These are phyloP conservation scores for Leccinum barrowsii DNA, from an alignment of 768 basidiomycete species.

Conservation along the genomic window DNA sequence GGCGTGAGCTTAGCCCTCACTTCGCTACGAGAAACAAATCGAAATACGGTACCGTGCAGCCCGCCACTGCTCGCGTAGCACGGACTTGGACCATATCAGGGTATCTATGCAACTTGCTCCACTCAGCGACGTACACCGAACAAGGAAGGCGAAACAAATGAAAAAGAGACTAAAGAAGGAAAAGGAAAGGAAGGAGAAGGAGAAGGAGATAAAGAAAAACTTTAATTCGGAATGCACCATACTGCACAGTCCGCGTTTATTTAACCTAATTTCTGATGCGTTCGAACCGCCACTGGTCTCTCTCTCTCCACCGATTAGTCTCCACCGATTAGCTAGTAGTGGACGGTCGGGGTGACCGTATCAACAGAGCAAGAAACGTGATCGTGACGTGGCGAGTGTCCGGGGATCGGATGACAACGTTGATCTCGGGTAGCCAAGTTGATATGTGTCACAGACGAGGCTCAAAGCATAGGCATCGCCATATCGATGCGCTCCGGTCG, in stretches of 20 bases:
- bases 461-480: not conserved
- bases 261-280: constrained; percentile 6
- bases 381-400: constrained; percentile 18
- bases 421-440: constrained; percentile 10
- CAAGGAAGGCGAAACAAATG: not conserved
- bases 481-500: not conserved
- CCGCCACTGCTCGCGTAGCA: not conserved
- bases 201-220: not conserved
- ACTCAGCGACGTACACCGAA: not conserved
- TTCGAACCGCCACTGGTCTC: constrained; percentile 9
- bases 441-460: not conserved
- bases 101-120: not conserved
- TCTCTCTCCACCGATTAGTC: not conserved
- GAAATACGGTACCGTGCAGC: not conserved
- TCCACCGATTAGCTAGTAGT: not conserved
- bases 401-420: constrained; percentile 9
- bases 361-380: constrained; percentile 12
- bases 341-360: constrained; percentile 11
- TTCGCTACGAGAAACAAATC: constrained; percentile 13
- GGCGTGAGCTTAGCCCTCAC: constrained; percentile 20
- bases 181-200: not conserved
- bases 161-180: not conserved
- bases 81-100: constrained; percentile 7
- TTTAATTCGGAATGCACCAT: not conserved
- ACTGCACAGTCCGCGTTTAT: not conserved